Conservation (phyloP, 768 basidiomycete genomes). For the Termitomyces sp. region DNA sequence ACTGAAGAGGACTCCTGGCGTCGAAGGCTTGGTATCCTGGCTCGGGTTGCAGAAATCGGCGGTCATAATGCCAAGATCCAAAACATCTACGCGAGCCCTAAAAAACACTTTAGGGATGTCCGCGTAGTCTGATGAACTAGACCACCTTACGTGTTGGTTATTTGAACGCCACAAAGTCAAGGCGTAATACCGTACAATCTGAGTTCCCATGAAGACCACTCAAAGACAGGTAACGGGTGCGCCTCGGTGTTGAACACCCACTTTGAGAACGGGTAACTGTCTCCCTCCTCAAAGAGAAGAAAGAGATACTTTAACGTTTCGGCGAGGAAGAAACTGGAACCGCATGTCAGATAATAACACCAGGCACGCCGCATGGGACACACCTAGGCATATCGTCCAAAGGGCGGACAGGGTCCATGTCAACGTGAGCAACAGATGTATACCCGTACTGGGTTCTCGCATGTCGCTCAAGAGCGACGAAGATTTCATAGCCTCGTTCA, state of each 20-base stretch:
- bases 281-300: conserved; percentile 56
- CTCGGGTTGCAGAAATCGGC: neutral
- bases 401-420: conserved; percentile 25
- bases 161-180: neutral
- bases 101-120: neutral
- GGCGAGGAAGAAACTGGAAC: conserved; percentile 35
- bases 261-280: conserved; percentile 42
- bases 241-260: conserved; percentile 70
- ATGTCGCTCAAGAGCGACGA: conserved; percentile 53
- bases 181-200: conserved; percentile 30
- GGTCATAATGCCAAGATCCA: neutral
- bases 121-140: no score
- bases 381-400: conserved; percentile 74
- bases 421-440: conserved; percentile 45
- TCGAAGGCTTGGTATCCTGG: neutral
- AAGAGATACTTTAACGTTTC: conserved; percentile 61
- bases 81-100: neutral
- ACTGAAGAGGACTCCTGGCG: neutral
- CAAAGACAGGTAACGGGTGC: conserved; percentile 63
- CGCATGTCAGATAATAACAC: neutral
- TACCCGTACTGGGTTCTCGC: conserved; percentile 55
- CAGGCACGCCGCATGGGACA: conserved; percentile 10
- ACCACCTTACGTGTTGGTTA: neutral
- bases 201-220: conserved; percentile 53
- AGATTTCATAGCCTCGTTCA: conserved; percentile 67